Evolutionary conservation across 768 basidiomycete species (phyloP), one percentile per base, ranked within the genome.

Genomic region (Cystofilobasidium capitatum): DNA sequence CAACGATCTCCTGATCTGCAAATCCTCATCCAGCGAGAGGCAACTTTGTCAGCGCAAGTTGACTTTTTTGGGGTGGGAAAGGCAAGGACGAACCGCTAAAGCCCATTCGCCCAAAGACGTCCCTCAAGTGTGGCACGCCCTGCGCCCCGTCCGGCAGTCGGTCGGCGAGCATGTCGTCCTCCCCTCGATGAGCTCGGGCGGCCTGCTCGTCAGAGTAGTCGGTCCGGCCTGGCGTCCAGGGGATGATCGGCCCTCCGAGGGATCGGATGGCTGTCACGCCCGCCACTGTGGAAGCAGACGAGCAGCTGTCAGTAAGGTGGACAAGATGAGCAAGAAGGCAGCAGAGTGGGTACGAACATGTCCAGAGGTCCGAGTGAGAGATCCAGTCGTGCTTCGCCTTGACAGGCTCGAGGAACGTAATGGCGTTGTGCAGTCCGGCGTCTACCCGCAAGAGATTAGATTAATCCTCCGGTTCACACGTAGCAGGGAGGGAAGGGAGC

Each of bases 321-420:
- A 31, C 9, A 33, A 73, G 71, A 22, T 3, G 58, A 54, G 13
- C 3, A 51, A 9, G 51, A 42, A 62, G 40, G 10, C 8, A 62
- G 44, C 31, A 47, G 33, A 31, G 31, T 17, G 39, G 10, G 61
- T 7, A 45, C 45, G 49, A 22, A 64, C 63, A 47, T 13, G 62
- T 75, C 75, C 76, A 76, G 26, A 76, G 66, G 61, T 77, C 76
- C 12, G 75, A 58, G 58, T 76, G 74, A 0, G 76, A 72, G 39
- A 78, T 74, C 77, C 77, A 78, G 0, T 75, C 73, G 65, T 77
- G 76, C n/a, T 76, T 75, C 26, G 69, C 71, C 60, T 77, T 74
- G 39, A 78, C 74, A n/a, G 77, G 77, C 31, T 74, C 66, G 35
- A 77, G 71, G 63, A 76, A 78, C 14, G 73, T 71, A 66, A 78